phyloP scores from a whole-genome alignment of 192 early-diverging fungal species.

The Kappamyces sp. region DNA sequence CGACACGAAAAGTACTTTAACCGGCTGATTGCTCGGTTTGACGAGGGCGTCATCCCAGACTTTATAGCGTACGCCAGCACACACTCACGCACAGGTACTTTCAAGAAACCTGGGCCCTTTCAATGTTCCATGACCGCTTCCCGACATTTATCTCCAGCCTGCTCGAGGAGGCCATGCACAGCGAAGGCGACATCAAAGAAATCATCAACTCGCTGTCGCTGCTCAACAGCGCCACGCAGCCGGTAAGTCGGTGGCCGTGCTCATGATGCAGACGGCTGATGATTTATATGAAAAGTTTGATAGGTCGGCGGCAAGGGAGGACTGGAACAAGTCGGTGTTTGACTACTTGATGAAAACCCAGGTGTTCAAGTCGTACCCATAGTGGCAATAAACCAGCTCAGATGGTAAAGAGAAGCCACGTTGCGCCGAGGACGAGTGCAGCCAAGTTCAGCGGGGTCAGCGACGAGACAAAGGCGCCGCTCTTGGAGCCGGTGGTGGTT shows the following conservation, averaged over 20 bases:
- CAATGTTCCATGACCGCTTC: constrained; percentile 50
- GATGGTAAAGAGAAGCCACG: too few relatives aligned
- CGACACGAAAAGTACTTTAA: constrained; percentile 51
- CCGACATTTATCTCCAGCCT: constrained; percentile 21
- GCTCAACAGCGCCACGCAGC: constrained; percentile 12
- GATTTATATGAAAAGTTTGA: constrained; percentile 43
- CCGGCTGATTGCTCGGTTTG: constrained; percentile 41
- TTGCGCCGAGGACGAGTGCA: too few relatives aligned
- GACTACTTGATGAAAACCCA: constrained; percentile 23
- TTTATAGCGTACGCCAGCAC: constrained; percentile 35
- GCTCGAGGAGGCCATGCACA: constrained; percentile 18
- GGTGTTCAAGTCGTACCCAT: constrained; percentile 5
- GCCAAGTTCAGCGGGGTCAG: too few relatives aligned
- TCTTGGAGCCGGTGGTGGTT: too few relatives aligned
- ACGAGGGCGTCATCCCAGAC: constrained; percentile 49
- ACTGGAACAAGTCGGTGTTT: constrained; percentile 36
- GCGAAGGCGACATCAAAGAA: constrained; percentile 23
- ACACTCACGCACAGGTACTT: constrained; percentile 35
- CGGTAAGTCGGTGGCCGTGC: constrained; percentile 13
- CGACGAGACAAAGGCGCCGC: too few relatives aligned
- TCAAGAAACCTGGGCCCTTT: constrained; percentile 44
- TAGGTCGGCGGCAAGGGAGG: constrained; percentile 24
- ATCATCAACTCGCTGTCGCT: constrained; percentile 28
- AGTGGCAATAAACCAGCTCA: too few relatives aligned
- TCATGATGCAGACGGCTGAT: constrained; percentile 24